Conservation (phyloP, 2,329 filamentous ascomycete genomes). For the Stagonosporopsis cucurbitacearum region DNA sequence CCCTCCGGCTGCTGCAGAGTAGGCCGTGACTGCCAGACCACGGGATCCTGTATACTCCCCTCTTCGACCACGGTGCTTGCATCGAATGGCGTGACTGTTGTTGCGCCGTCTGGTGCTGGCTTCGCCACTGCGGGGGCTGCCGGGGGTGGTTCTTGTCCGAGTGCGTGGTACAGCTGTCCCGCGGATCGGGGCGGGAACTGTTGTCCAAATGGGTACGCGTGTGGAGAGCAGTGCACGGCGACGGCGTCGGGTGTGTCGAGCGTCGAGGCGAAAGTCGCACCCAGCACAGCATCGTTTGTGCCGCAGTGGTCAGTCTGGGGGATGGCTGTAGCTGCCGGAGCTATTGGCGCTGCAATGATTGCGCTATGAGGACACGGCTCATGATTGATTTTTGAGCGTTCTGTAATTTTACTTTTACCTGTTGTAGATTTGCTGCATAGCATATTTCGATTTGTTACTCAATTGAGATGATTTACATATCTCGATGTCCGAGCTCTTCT, state of each 20-base stretch:
- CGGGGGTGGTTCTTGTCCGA: slow-evolving; percentile 66
- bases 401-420: background rate
- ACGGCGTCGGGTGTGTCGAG: slow-evolving; percentile 37
- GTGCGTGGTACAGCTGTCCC: slow-evolving; percentile 78
- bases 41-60: slow-evolving; percentile 70
- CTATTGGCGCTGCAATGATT: slow-evolving; percentile 49
- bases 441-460: no score
- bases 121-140: slow-evolving; percentile 43
- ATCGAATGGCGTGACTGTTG: slow-evolving; percentile 72
- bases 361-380: slow-evolving; percentile 34
- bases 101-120: slow-evolving; percentile 63
- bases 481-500: no score
- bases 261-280: slow-evolving; percentile 46
- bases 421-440: no score
- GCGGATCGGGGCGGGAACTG: slow-evolving; percentile 75
- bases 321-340: slow-evolving; percentile 36
- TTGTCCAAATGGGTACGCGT: slow-evolving; percentile 68
- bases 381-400: slow-evolving; percentile 1
- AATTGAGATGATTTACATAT: no score
- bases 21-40: slow-evolving; percentile 81
- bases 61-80: slow-evolving; percentile 68
- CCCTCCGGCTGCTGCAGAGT: slow-evolving; percentile 86
- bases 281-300: slow-evolving; percentile 45
- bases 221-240: slow-evolving; percentile 47
- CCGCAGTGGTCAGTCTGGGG: slow-evolving; percentile 40